These are phyloP conservation scores for Eleusine indica DNA, from an alignment of 176 grass and related monocot genomes.

Conservation along the genomic window DNA sequence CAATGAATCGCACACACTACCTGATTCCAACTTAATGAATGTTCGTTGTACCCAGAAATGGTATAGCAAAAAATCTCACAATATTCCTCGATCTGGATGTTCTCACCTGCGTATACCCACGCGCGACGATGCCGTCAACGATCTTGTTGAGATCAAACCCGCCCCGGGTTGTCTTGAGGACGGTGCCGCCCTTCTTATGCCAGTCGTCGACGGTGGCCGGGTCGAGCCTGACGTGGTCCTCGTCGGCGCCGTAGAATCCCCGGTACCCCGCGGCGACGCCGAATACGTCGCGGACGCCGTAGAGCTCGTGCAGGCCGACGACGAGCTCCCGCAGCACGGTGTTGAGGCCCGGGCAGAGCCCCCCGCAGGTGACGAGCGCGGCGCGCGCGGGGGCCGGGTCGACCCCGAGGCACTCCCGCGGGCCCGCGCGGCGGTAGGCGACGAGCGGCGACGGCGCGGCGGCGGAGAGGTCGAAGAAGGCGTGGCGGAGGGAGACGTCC, in stretches of 20 bases:
- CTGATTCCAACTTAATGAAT: not conserved
- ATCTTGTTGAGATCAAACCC: conserved; percentile 85
- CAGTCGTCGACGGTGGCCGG: conserved; percentile 59
- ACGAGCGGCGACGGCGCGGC: conserved; percentile 32
- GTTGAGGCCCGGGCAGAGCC: conserved; percentile 84
- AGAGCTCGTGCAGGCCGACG: conserved; percentile 70
- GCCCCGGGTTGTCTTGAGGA: conserved; percentile 71
- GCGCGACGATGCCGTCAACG: conserved; percentile 70
- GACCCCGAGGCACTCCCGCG: conserved; percentile 48
- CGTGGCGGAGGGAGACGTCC: conserved; percentile 74
- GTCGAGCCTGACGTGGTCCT: conserved; percentile 61
- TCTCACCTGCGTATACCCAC: conserved; percentile 80
- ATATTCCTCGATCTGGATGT: not conserved
- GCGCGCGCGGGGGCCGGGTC: conserved; percentile 64
- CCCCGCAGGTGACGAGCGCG: conserved; percentile 90
- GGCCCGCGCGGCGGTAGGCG: conserved; percentile 81
- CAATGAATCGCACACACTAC: no score
- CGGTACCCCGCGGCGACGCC: conserved; percentile 76
- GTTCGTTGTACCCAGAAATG: not conserved
- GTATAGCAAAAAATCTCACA: not conserved
- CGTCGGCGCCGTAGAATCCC: conserved; percentile 70
- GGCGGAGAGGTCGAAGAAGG: conserved; percentile 69
- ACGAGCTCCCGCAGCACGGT: conserved; percentile 91
- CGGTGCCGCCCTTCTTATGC: conserved; percentile 93
- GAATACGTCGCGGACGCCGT: conserved; percentile 80